These are phyloP conservation scores for Chlorella sp. DNA, from an alignment of 139 green algal genomes.

Conservation along the genomic window DNA sequence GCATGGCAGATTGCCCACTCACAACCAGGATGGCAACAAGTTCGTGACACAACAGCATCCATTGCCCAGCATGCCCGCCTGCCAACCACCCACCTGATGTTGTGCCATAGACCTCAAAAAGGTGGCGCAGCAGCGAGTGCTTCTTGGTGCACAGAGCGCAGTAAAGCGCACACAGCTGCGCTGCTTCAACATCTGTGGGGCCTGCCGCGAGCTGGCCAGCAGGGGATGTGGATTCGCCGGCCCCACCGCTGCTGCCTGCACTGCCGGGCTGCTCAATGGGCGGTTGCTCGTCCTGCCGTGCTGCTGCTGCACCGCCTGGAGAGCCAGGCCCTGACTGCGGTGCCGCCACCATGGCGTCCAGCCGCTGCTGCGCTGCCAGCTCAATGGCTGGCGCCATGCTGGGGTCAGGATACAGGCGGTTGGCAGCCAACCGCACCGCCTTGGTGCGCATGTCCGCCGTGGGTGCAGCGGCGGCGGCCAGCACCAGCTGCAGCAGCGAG, in stretches of 20 bases:
- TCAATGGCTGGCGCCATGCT: constrained; percentile 53
- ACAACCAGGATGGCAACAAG: neutral
- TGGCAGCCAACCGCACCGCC: constrained; percentile 68
- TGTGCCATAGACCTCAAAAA: constrained; percentile 57
- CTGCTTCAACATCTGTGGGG: constrained; percentile 45
- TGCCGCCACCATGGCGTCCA: constrained; percentile 35
- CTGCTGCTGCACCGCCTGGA: neutral
- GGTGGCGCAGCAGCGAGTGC: constrained; percentile 62
- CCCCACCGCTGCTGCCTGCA: neutral
- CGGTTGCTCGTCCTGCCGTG: neutral
- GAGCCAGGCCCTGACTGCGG: neutral
- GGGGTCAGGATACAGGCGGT: constrained; percentile 62
- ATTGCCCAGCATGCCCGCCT: neutral
- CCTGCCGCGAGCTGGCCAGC: neutral
- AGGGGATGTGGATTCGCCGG: no score
- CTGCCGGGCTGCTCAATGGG: neutral
- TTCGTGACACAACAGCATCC: neutral
- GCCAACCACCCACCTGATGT: constrained; percentile 35
- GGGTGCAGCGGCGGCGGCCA: constrained; percentile 48
- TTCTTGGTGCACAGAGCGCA: constrained; percentile 74
- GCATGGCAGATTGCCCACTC: no score
- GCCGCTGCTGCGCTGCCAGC: constrained; percentile 45
- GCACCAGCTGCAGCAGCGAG: constrained; percentile 53
- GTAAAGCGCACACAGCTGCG: constrained; percentile 64
- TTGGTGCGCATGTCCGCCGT: constrained; percentile 48